These are phyloP conservation scores for Vicia sativa DNA, from an alignment of 306 rosid genomes.

Conservation along the genomic window DNA sequence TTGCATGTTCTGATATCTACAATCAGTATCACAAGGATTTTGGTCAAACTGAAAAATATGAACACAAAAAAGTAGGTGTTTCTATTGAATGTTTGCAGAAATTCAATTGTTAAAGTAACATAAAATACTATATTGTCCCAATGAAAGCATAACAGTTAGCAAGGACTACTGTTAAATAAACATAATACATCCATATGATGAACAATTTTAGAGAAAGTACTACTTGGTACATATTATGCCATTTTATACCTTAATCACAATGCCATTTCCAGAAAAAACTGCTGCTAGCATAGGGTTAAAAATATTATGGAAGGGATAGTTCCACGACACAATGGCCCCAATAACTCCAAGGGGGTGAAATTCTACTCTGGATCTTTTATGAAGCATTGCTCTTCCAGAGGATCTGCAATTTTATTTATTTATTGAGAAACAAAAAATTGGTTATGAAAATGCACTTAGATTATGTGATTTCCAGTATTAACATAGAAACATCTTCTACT, in stretches of 20 bases:
- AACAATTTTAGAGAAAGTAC: slow-evolving; percentile 27
- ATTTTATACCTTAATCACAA: slow-evolving; percentile 78
- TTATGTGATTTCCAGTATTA: slow-evolving; percentile 9
- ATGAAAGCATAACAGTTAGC: slow-evolving; percentile 29
- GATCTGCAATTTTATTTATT: slow-evolving; percentile 54
- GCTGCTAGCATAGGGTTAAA: slow-evolving; percentile 95
- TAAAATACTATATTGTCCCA: slow-evolving; percentile 28
- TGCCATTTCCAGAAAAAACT: slow-evolving; percentile 85
- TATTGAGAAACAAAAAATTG: slow-evolving; percentile 12
- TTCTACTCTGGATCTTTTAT: slow-evolving; percentile 83
- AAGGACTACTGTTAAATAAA: slow-evolving; percentile 22
- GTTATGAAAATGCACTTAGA: slow-evolving; percentile 31
- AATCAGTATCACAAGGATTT: slow-evolving; percentile 39
- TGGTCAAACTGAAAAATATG: slow-evolving; percentile 40
- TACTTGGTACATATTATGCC: slow-evolving; percentile 10
- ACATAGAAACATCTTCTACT: slow-evolving; percentile 18
- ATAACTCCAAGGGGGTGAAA: slow-evolving; percentile 92
- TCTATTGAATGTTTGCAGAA: slow-evolving; percentile 20
- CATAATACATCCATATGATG: slow-evolving; percentile 33
- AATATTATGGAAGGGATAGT: slow-evolving; percentile 93
- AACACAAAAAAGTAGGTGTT: slow-evolving; percentile 20
- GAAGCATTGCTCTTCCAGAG: slow-evolving; percentile 78
- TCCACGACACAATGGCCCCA: slow-evolving; percentile 96
- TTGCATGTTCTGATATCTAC: slow-evolving; percentile 94
- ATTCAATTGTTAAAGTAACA: slow-evolving; percentile 11